Evolutionary conservation across 805 yeast species (phyloP).

Genomic region (Pichia scutulata): DNA sequence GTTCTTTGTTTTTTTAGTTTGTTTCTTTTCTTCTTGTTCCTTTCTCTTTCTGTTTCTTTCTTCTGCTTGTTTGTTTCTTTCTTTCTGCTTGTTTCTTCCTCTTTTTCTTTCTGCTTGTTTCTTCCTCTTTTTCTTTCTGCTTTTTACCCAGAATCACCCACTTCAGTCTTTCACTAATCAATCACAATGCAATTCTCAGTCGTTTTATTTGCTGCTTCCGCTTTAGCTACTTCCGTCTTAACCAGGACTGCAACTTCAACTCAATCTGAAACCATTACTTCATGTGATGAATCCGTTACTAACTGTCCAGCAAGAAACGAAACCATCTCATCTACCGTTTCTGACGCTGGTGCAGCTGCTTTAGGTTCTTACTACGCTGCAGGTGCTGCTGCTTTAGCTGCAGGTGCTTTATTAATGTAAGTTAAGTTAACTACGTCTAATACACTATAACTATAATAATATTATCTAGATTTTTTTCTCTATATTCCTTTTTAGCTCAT

Average conservation of each 20-base stretch:
- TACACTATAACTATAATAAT: not conserved
- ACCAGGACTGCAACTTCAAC: conserved; percentile 28
- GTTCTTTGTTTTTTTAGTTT: too few species aligned
- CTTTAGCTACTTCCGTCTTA: conserved; percentile 25
- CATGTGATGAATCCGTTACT: conserved; percentile 31
- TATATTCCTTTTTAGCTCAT: not conserved
- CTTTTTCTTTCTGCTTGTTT: not conserved
- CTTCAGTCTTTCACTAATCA: conserved; percentile 17
- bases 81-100: not conserved
- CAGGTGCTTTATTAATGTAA: conserved; percentile 28
- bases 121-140: conserved; percentile 6
- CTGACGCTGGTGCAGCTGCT: conserved; percentile 5
- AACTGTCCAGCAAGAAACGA: conserved; percentile 22
- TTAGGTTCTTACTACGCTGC: conserved; percentile 25
- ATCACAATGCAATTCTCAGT: conserved; percentile 39
- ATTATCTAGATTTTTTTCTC: not conserved
- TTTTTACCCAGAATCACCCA: conserved; percentile 1
- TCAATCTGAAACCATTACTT: conserved; percentile 31
- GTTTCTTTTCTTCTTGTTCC: too few species aligned
- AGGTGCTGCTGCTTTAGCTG: conserved; percentile 28
- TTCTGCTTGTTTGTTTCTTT: not conserved
- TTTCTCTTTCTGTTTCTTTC: not conserved
- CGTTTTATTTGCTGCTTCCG: conserved; percentile 26
- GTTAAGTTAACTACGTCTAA: conserved; percentile 9
- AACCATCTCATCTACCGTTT: conserved; percentile 20